phyloP scores from a whole-genome alignment of 2,329 filamentous ascomycete genomes.

The Stemphylium beticola region DNA sequence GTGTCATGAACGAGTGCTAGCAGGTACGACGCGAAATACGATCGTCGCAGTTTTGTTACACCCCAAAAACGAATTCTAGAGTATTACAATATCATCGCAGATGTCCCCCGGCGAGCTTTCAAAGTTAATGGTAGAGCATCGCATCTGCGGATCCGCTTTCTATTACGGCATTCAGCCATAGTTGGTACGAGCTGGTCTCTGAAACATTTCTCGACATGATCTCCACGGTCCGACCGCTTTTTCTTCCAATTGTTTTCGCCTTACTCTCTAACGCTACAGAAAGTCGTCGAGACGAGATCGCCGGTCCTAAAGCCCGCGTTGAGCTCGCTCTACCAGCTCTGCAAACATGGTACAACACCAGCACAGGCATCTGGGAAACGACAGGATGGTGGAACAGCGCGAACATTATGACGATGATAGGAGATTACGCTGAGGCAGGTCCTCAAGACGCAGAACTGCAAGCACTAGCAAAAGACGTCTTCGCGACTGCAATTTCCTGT shows the following conservation, averaged over 20 bases:
- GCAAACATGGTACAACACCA: slow-evolving; percentile 66
- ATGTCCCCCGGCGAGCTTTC: too few species aligned
- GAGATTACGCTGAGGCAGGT: slow-evolving; percentile 56
- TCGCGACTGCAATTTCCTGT: slow-evolving; percentile 52
- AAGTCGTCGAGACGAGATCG: slow-evolving; percentile 18
- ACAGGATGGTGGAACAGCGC: slow-evolving; percentile 78
- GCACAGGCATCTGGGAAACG: slow-evolving; percentile 67
- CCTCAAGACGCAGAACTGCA: slow-evolving; percentile 39
- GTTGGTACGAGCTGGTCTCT: too few species aligned
- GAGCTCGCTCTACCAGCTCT: slow-evolving; percentile 53
- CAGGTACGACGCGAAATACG: not conserved
- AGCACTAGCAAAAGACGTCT: slow-evolving; percentile 48
- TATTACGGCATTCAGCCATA: too few species aligned
- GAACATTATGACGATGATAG: slow-evolving; percentile 68
- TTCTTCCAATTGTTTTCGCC: slow-evolving; percentile 18
- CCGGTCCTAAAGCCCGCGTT: slow-evolving; percentile 33
- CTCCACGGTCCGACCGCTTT: slow-evolving; percentile 15
- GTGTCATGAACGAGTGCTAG: not conserved
- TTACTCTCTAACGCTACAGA: slow-evolving; percentile 31
- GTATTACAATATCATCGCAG: too few species aligned
- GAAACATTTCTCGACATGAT: slow-evolving; percentile 20
- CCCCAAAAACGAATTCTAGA: too few species aligned
- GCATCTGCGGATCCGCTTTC: too few species aligned
- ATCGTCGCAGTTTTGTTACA: too few species aligned
- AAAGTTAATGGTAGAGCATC: too few species aligned